Evolutionary conservation across 2,329 filamentous ascomycete species (phyloP).

Genomic region (Ascochyta clinopodiicola): DNA sequence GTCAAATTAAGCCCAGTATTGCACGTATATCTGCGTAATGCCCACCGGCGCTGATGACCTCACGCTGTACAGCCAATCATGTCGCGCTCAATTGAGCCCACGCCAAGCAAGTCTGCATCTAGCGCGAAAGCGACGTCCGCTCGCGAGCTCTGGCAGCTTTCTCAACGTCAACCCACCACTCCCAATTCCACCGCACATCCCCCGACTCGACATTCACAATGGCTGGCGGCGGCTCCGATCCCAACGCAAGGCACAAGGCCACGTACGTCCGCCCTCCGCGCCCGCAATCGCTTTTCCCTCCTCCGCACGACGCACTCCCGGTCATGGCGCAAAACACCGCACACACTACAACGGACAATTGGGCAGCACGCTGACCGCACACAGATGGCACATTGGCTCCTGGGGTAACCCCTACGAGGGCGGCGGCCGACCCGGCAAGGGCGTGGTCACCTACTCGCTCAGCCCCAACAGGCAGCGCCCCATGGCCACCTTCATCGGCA

Average conservation of each 20-base stretch:
- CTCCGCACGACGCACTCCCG: constrained; percentile 13
- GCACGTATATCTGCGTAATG: not conserved
- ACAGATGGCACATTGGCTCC: constrained; percentile 47
- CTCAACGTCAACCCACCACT: constrained; percentile 26
- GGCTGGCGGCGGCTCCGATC: constrained; percentile 39
- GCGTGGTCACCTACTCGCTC: constrained; percentile 73
- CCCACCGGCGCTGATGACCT: not conserved
- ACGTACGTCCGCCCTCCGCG: constrained; percentile 33
- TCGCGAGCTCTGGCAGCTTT: constrained; percentile 25
- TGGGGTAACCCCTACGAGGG: constrained; percentile 51
- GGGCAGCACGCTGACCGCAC: constrained; percentile 24
- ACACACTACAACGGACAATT: constrained; percentile 1
- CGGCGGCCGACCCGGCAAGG: constrained; percentile 60
- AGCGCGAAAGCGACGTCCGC: constrained; percentile 2
- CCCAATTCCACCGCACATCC: constrained; percentile 27
- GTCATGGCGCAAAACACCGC: constrained; percentile 13
- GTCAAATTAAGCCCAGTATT: not conserved
- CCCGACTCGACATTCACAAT: constrained; percentile 29
- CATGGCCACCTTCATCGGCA: constrained; percentile 76
- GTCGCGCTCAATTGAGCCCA: not conserved
- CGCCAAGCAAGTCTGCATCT: constrained; percentile 11
- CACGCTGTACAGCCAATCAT: constrained; percentile 4
- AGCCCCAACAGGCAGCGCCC: constrained; percentile 89
- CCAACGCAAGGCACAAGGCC: constrained; percentile 35
- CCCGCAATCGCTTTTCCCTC: constrained; percentile 15